Conservation (phyloP, 2,329 filamentous ascomycete genomes). For the Epichloe scottii region DNA sequence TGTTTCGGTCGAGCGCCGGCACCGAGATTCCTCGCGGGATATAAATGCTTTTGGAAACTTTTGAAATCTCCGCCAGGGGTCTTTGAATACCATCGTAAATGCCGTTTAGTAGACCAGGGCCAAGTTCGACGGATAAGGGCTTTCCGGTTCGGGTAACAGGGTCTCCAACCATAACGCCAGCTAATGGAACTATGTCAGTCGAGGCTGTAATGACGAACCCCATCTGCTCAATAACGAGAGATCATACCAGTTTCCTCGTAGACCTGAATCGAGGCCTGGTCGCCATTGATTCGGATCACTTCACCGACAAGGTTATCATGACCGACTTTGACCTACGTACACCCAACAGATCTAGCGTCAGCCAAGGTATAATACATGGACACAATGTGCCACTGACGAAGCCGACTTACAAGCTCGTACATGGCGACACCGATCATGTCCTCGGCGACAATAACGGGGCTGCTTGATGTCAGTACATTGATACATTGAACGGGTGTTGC, state of each 20-base stretch:
- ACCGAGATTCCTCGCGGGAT: conserved; percentile 89
- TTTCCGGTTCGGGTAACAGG: conserved; percentile 85
- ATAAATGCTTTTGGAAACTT: conserved; percentile 77
- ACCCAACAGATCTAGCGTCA: not conserved
- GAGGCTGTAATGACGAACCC: not conserved
- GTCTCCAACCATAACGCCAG: conserved; percentile 91
- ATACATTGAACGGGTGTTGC: conserved; percentile 5
- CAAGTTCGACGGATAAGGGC: conserved; percentile 92
- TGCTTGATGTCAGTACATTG: conserved; percentile 19
- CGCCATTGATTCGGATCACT: conserved; percentile 92
- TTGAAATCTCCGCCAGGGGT: conserved; percentile 74
- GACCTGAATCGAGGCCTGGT: conserved; percentile 95
- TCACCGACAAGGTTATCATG: conserved; percentile 88
- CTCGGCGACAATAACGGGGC: conserved; percentile 91
- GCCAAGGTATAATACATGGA: not conserved
- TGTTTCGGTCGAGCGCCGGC: conserved; percentile 76
- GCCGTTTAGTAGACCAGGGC: conserved; percentile 92
- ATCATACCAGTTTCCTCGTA: conserved; percentile 91
- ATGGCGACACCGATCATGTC: conserved; percentile 99
- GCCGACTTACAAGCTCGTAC: conserved; percentile 77
- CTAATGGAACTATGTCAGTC: conserved; percentile 29
- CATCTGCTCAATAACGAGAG: too few relatives aligned
- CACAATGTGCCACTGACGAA: not conserved
- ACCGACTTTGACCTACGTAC: conserved; percentile 68
- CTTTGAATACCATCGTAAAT: conserved; percentile 99